Evolutionary conservation across 2,329 filamentous ascomycete species (phyloP).

Genomic region (Aspergillus latus): DNA sequence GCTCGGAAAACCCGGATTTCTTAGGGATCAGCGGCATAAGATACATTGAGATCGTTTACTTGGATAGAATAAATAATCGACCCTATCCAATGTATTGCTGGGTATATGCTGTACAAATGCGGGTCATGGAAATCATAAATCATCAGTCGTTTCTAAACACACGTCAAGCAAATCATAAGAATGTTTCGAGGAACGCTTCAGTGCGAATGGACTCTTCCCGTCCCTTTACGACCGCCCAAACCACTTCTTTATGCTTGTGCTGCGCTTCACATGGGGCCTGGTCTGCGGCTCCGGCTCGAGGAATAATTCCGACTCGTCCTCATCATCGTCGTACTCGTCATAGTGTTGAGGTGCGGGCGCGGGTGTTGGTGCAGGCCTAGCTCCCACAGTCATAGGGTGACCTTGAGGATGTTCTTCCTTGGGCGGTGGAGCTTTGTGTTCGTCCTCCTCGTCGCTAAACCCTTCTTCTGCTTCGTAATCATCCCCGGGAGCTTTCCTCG

Average conservation of each 20-base stretch:
- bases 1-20: not conserved
- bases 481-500: conserved; percentile 20
- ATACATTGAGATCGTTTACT: not conserved
- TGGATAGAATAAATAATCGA: not conserved
- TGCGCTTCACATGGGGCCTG: conserved; percentile 20
- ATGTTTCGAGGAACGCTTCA: conserved; percentile 11
- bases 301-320: conserved; percentile 10
- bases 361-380: not conserved
- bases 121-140: conserved; percentile 6
- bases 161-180: conserved; percentile 5
- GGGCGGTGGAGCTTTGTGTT: conserved; percentile 8
- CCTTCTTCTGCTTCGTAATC: conserved; percentile 23
- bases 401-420: not conserved
- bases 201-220: conserved; percentile 10
- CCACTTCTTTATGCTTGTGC: conserved; percentile 30
- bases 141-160: conserved; percentile 10
- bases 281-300: conserved; percentile 17
- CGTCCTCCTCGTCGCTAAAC: conserved; percentile 23
- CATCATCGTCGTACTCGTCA: conserved; percentile 11
- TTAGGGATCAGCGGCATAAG: not conserved
- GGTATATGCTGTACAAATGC: conserved; percentile 9
- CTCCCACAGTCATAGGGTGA: not conserved
- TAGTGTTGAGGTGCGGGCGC: not conserved
- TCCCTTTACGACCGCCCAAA: conserved; percentile 26
- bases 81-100: conserved; percentile 1